Base-by-base conservation (phyloP, 805 yeast species). In the Myxozyma lipomycoides region DNA sequence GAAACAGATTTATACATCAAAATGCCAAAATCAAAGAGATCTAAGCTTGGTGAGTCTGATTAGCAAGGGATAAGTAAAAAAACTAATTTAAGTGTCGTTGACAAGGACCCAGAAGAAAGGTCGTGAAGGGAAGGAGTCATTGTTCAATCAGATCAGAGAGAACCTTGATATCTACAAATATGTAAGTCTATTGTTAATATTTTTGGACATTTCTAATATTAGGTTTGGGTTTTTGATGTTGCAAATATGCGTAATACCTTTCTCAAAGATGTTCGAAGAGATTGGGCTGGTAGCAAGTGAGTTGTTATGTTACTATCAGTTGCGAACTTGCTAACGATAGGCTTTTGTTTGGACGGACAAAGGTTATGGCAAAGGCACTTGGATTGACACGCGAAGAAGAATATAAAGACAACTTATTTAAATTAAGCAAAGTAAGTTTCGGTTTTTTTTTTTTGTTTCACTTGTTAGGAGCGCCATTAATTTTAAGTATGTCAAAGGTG, bases 51-150 rank as follows among this genome's bases (percentile, higher is more conserved):
- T 66, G 60, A 26, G 70, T 65, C 4, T 5, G n/a, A 5, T 10
- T 28, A 28, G 12, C 12, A 12, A 9, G 32, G 32, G 32, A 7
- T 28, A 10, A 18, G 23, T 9, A 37, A 18, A 7, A 15, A 18
- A 22, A 21, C 9, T 26, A n/a, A 19, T 46, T 26, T 48, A 37
- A 66, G 95, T 93, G 55, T 86, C 98, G 12, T 76, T 93, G 62
- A 93, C 99, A 35, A 91, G 91, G 67, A 91, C 98, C 57, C 97
- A 89, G 61, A 93, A 89, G 71, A 93, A 93, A 67, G 96, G 96
- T 45, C 82, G 83, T 60, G 97, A 87, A 62, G 89, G 88, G 72
- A 93, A 93, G 69, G 91, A 81, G 61, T 77, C 91, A 63, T 82
- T 91, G 61, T 93, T 89, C 61, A 96, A 90, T 64, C 96, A 89